Evolutionary conservation across 768 basidiomycete genomes (phyloP).

Genomic region (Pluteus cervinus): DNA sequence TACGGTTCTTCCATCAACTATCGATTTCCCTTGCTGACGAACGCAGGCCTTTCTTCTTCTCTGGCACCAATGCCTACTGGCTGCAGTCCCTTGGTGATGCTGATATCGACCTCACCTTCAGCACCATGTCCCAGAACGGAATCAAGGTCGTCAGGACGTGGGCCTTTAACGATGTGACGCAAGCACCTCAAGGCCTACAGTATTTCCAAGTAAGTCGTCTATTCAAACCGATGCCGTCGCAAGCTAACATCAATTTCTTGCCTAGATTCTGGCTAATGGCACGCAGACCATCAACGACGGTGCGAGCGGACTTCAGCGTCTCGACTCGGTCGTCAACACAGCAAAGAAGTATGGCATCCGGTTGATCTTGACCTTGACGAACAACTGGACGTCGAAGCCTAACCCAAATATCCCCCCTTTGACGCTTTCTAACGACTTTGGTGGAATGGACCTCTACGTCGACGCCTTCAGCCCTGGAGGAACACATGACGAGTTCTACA

Average conservation of each 20-base stretch:
- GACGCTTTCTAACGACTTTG: slow-evolving; percentile 16
- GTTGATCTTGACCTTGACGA: slow-evolving; percentile 37
- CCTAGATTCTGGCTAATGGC: slow-evolving; percentile 32
- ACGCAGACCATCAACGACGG: slow-evolving; percentile 36
- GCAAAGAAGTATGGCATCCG: slow-evolving; percentile 36
- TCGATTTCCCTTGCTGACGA: too few species aligned
- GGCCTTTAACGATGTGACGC: slow-evolving; percentile 36
- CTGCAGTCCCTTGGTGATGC: slow-evolving; percentile 25
- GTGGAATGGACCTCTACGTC: slow-evolving; percentile 45
- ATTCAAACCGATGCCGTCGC: slow-evolving; percentile 34
- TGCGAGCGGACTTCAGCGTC: slow-evolving; percentile 37
- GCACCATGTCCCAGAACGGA: slow-evolving; percentile 32
- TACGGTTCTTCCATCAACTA: too few species aligned
- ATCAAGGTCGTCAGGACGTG: slow-evolving; percentile 35
- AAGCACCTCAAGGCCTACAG: not conserved
- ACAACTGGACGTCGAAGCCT: slow-evolving; percentile 40
- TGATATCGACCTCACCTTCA: slow-evolving; percentile 33
- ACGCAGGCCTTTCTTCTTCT: too few species aligned
- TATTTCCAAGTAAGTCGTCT: not conserved
- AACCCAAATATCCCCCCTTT: slow-evolving; percentile 6
- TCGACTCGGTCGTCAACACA: slow-evolving; percentile 36
- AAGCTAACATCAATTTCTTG: slow-evolving; percentile 34
- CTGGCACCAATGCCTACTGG: too few species aligned
- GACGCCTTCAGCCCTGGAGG: slow-evolving; percentile 27
- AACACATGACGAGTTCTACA: slow-evolving; percentile 39